Percentiles rank a stretch among this genome's conserved stretches.
These are phyloP conservation scores for Colletotrichum sp. DNA, from an alignment of 2,329 filamentous ascomycete species.

Conservation along the genomic window DNA sequence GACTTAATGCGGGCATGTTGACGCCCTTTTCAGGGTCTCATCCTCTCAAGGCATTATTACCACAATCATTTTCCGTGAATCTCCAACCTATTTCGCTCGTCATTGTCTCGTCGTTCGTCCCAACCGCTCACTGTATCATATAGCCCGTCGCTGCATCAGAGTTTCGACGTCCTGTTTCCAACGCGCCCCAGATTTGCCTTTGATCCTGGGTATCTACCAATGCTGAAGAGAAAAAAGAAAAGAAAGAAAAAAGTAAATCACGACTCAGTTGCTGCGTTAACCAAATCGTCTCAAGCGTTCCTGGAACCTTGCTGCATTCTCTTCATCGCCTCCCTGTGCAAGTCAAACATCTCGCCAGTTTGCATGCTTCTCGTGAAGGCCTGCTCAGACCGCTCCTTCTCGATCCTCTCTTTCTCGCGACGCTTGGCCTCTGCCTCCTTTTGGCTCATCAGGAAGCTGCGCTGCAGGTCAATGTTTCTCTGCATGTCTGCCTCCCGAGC, in stretches of 20 bases:
- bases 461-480: slow-evolving; percentile 58
- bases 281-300: slow-evolving; percentile 22
- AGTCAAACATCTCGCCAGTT: slow-evolving; percentile 73
- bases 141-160: not conserved
- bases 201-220: slow-evolving; percentile 17
- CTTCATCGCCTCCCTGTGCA: slow-evolving; percentile 80
- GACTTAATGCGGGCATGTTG: not conserved
- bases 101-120: not conserved
- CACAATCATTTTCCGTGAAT: not conserved
- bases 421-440: slow-evolving; percentile 67
- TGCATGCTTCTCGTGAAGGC: slow-evolving; percentile 79
- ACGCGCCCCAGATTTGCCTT: not conserved
- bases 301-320: slow-evolving; percentile 70
- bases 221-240: not conserved
- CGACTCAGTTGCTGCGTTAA: not conserved
- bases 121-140: not conserved
- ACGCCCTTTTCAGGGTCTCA: not conserved
- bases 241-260: not conserved
- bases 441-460: slow-evolving; percentile 63
- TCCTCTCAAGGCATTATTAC: not conserved
- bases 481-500: slow-evolving; percentile 46
- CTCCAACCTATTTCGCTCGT: not conserved
- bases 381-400: slow-evolving; percentile 63
- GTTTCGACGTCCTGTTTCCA: slow-evolving; percentile 10
- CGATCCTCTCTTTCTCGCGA: slow-evolving; percentile 61